These are phyloP conservation scores for Glebionis coronaria DNA, from an alignment of 129 eudicot genomes.

Conservation along the genomic window DNA sequence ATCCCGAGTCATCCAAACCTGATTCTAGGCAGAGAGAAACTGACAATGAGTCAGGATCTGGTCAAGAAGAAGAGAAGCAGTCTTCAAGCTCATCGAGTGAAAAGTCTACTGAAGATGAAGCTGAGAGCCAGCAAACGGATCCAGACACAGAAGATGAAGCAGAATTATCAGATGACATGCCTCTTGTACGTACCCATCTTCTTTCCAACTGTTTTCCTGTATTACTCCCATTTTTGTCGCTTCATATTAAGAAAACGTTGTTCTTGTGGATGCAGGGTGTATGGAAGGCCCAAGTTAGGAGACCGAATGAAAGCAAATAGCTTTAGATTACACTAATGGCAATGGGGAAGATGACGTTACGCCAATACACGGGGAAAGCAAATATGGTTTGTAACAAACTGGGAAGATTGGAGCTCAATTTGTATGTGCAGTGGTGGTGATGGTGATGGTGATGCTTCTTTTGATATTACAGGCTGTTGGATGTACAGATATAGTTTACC, in stretches of 20 bases:
- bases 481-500: slow-evolving; percentile 48
- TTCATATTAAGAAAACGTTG: slow-evolving; percentile 10
- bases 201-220: not conserved
- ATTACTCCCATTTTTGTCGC: not conserved
- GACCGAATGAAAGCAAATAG: slow-evolving; percentile 43
- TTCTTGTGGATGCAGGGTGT: slow-evolving; percentile 43
- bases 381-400: slow-evolving; percentile 3
- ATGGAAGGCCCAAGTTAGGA: slow-evolving; percentile 62
- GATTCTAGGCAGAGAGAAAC: slow-evolving; percentile 28
- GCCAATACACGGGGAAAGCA: slow-evolving; percentile 22
- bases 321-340: slow-evolving; percentile 9
- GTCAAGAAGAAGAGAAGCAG: slow-evolving; percentile 35
- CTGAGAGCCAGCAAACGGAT: slow-evolving; percentile 5
- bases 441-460: slow-evolving; percentile 17
- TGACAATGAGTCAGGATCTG: slow-evolving; percentile 31
- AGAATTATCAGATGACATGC: slow-evolving; percentile 62
- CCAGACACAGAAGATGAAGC: not conserved
- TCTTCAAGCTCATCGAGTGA: slow-evolving; percentile 27
- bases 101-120: slow-evolving; percentile 25
- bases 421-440: slow-evolving; percentile 28
- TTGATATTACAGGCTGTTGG: slow-evolving; percentile 17
- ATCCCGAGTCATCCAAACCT: slow-evolving; percentile 30
- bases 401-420: not conserved
- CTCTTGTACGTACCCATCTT: slow-evolving; percentile 47
- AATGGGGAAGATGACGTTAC: slow-evolving; percentile 17